Conservation (phyloP, 2,329 filamentous ascomycete species). For the Aureobasidium namibiae region DNA sequence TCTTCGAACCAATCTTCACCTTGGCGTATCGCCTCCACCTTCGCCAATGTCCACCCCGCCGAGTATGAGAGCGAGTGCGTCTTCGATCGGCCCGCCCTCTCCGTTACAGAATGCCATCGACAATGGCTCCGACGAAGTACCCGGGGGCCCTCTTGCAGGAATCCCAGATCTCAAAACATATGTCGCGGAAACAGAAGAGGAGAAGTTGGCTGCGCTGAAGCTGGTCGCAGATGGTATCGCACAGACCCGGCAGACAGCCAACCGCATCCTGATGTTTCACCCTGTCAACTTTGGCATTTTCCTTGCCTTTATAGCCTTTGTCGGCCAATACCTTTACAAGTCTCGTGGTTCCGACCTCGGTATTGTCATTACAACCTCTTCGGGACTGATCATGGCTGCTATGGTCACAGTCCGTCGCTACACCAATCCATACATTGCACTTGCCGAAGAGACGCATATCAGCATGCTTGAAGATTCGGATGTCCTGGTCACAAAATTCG, state of each 20-base stretch:
- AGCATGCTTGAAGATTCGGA: slow-evolving; percentile 49
- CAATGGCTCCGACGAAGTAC: slow-evolving; percentile 23
- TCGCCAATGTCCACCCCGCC: slow-evolving; percentile 60
- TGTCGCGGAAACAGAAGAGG: slow-evolving; percentile 39
- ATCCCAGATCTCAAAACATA: slow-evolving; percentile 59
- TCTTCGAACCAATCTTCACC: slow-evolving; percentile 69
- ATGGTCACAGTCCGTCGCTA: slow-evolving; percentile 54
- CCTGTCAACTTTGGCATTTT: slow-evolving; percentile 37
- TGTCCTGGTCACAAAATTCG: slow-evolving; percentile 57
- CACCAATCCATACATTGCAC: slow-evolving; percentile 53
- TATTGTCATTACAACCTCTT: slow-evolving; percentile 49
- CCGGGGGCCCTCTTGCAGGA: slow-evolving; percentile 40
- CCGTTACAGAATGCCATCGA: slow-evolving; percentile 28
- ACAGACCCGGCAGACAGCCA: slow-evolving; percentile 66
- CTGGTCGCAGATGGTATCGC: slow-evolving; percentile 75
- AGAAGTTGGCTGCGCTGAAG: slow-evolving; percentile 60
- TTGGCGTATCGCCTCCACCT: slow-evolving; percentile 48
- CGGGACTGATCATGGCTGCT: slow-evolving; percentile 55
- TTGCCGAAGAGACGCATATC: slow-evolving; percentile 55
- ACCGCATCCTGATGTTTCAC: slow-evolving; percentile 56
- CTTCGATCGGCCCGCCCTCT: slow-evolving; percentile 42
- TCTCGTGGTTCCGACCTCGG: slow-evolving; percentile 40
- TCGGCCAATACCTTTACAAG: slow-evolving; percentile 32
- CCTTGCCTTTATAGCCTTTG: slow-evolving; percentile 30
- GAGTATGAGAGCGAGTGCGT: slow-evolving; percentile 35